These are phyloP conservation scores for Penstemon newberryi DNA, from an alignment of 257 asterid species.

Conservation along the genomic window DNA sequence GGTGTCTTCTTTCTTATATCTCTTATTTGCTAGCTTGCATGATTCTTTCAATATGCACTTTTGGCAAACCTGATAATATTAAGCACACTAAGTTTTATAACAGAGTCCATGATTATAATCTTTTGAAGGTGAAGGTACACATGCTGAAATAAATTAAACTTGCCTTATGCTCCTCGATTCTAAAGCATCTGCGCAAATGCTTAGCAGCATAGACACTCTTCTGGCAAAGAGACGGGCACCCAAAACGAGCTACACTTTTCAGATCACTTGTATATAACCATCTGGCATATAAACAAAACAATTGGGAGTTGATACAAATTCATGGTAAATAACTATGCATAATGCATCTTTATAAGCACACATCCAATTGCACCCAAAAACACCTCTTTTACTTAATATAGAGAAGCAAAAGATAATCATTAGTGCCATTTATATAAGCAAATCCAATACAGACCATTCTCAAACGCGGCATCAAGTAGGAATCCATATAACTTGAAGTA, in stretches of 20 bases:
- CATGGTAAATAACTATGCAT: background rate
- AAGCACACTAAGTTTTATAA: slow-evolving; percentile 1
- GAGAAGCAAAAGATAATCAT: no score
- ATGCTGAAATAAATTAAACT: slow-evolving; percentile 26
- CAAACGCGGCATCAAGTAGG: background rate
- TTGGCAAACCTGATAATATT: slow-evolving; percentile 62
- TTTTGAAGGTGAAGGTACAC: background rate
- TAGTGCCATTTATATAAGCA: no score
- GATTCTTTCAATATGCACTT: slow-evolving; percentile 55
- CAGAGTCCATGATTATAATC: background rate
- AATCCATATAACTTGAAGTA: no score
- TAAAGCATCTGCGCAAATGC: slow-evolving; percentile 63
- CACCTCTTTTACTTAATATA: background rate
- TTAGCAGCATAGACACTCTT: slow-evolving; percentile 55
- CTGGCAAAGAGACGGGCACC: slow-evolving; percentile 68
- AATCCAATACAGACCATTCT: background rate
- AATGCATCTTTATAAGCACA: background rate
- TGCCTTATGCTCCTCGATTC: slow-evolving; percentile 62
- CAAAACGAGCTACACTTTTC: slow-evolving; percentile 69
- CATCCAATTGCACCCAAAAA: background rate
- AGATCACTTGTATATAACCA: slow-evolving; percentile 88
- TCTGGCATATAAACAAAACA: slow-evolving; percentile 42
- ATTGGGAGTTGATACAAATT: slow-evolving; percentile 2
- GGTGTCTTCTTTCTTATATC: slow-evolving; percentile 22
- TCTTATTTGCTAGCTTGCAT: slow-evolving; percentile 57